Base-by-base conservation (phyloP, 2,329 filamentous ascomycete species). In the Diplodia sapinea region DNA sequence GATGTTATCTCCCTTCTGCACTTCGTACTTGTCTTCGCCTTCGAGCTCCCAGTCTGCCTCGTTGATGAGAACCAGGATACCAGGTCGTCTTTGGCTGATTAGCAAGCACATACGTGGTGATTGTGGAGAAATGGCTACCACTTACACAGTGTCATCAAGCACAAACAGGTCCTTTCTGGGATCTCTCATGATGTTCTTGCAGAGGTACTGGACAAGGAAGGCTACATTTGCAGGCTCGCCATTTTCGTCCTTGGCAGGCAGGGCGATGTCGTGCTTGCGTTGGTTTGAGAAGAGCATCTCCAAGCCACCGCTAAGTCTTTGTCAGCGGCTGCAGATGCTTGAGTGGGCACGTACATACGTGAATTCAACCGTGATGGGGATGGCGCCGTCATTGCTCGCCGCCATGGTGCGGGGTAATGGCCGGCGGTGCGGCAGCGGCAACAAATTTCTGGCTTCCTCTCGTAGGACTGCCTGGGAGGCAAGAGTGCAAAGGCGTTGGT, bases 1-100 rank as follows among this genome's bases (percentile, higher is more conserved):
- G 73, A 99, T 91, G 76, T 91, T 94, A 82, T 99, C 95, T 68
- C 89, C 87, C 70, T 84, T 80, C 80, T 94, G 89, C 68, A 99
- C 81, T 79, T 93, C 89, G 77, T 98, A 98, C 71, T 88, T 86
- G 76, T 95, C 93, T 80, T 98, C 94, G 20, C 94, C 95, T 80
- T 98, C 95, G 13, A 99, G 87, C 79, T 98, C 95, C 95, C 95
- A 99, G 79, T 99, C 95, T 31, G 93, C 92, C 74, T 99, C 95
- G 77, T 99, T 99, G 79, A 99, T 96, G 68, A 99, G 85, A 33
- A 97, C 94, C 52, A 99, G 87, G 78, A 99, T 97, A 2, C 95
- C 95, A 5, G 95, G 95, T 65, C 95, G 93, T 69, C 94, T 98
- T 67, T 31, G n/a, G 20, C 29, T 55, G 73, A 69, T 66, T 33